Evolutionary conservation across 345 rosid genomes (phyloP).

Genomic region (Pistacia integerrima): DNA sequence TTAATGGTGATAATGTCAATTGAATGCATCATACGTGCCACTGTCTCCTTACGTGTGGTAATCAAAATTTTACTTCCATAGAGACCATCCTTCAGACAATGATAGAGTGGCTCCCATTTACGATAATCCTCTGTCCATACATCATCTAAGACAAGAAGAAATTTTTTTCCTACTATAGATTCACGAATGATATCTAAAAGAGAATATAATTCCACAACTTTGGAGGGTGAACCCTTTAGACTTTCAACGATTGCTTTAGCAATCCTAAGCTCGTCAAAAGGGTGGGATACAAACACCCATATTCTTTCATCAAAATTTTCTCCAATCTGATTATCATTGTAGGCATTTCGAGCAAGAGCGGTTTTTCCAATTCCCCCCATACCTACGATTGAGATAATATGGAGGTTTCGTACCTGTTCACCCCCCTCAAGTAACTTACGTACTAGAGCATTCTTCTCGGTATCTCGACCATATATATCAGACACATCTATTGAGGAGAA

Average conservation of each 20-base stretch:
- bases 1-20: not conserved
- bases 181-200: too few species aligned
- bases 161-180: not conserved
- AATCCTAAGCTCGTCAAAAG: not conserved
- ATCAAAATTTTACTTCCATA: not conserved
- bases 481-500: not conserved
- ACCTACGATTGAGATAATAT: constrained; percentile 6
- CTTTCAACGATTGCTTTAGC: not conserved
- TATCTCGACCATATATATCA: not conserved
- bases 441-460: not conserved
- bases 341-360: not conserved
- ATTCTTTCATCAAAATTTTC: not conserved
- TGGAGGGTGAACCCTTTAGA: not conserved
- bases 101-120: not conserved
- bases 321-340: not conserved
- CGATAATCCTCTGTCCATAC: not conserved
- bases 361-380: not conserved
- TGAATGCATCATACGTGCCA: not conserved
- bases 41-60: not conserved
- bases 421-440: not conserved
- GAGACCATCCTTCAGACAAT: not conserved
- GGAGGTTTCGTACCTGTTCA: not conserved
- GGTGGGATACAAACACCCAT: not conserved
- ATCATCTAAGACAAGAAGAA: not conserved
- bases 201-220: too few species aligned